These are phyloP conservation scores for Dicorynia guianensis DNA, from an alignment of 306 rosid species.

Conservation along the genomic window DNA sequence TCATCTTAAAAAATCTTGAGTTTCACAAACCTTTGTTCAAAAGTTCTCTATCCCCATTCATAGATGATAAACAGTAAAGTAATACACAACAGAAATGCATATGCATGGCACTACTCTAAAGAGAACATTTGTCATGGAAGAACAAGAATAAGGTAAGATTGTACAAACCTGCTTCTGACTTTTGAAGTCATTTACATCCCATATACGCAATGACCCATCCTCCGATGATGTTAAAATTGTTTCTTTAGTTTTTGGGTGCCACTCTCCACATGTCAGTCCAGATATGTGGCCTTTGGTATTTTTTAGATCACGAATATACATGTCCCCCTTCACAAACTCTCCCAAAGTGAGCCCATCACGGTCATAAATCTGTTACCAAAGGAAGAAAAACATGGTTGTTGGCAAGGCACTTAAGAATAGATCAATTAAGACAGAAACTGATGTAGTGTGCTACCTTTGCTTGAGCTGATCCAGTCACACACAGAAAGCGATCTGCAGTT, in stretches of 20 bases:
- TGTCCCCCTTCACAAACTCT: slow-evolving; percentile 93
- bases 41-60: slow-evolving; percentile 1
- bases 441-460: slow-evolving; percentile 67
- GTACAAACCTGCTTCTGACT: slow-evolving; percentile 84
- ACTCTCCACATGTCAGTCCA: slow-evolving; percentile 96
- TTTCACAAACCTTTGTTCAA: slow-evolving; percentile 11
- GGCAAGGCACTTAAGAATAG: slow-evolving; percentile 9
- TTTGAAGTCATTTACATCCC: slow-evolving; percentile 97
- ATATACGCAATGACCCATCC: slow-evolving; percentile 94
- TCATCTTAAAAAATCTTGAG: too few species aligned
- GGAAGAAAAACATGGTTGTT: neutral
- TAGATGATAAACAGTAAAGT: slow-evolving; percentile 5
- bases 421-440: slow-evolving; percentile 5
- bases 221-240: slow-evolving; percentile 91
- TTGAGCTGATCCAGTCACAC: slow-evolving; percentile 95
- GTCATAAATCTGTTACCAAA: slow-evolving; percentile 79
- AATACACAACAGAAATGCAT: neutral
- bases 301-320: slow-evolving; percentile 97
- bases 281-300: slow-evolving; percentile 95
- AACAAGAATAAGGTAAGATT: slow-evolving; percentile 5
- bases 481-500: slow-evolving; percentile 84
- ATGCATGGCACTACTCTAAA: slow-evolving; percentile 25
- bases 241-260: slow-evolving; percentile 90
- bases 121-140: slow-evolving; percentile 9
- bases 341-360: slow-evolving; percentile 97